These are phyloP conservation scores for Kalmusia sp. DNA, from an alignment of 2,329 filamentous ascomycete genomes.

Conservation along the genomic window DNA sequence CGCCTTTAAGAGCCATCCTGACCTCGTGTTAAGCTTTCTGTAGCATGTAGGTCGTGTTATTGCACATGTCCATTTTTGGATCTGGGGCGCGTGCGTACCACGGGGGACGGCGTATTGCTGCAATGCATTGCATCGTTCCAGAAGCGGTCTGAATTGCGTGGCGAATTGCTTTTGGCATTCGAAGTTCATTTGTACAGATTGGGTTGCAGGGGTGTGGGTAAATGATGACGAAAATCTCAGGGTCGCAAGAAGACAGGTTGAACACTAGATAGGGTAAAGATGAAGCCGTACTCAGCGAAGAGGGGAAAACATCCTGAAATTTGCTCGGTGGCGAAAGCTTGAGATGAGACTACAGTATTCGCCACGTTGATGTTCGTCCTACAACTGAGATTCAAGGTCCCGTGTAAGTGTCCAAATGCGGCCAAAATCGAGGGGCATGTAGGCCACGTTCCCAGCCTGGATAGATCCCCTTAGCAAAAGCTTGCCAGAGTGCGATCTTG, in stretches of 20 bases:
- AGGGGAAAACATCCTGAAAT: too few species aligned
- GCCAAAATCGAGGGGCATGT: too few species aligned
- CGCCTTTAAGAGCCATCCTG: background rate
- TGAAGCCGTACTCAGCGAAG: too few species aligned
- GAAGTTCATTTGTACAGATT: conserved; percentile 2
- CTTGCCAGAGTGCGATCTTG: too few species aligned
- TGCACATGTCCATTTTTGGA: conserved; percentile 11
- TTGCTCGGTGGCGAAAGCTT: too few species aligned
- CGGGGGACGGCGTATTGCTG: background rate
- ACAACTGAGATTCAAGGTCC: too few species aligned
- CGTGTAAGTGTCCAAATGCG: too few species aligned
- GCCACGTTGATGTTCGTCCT: too few species aligned
- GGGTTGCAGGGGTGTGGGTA: conserved; percentile 4
- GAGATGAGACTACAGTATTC: too few species aligned
- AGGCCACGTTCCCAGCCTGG: too few species aligned
- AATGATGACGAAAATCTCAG: conserved; percentile 4
- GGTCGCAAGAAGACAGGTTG: background rate
- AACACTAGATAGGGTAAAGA: background rate
- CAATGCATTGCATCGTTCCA: conserved; percentile 3
- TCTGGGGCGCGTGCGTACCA: background rate
- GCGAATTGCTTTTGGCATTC: background rate
- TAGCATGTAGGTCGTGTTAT: conserved; percentile 17
- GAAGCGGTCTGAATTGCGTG: conserved; percentile 6
- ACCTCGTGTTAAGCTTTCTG: conserved; percentile 6
- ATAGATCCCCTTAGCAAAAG: too few species aligned